Conservation (phyloP, 495 filamentous ascomycete species). For the Amorphotheca resinae region DNA sequence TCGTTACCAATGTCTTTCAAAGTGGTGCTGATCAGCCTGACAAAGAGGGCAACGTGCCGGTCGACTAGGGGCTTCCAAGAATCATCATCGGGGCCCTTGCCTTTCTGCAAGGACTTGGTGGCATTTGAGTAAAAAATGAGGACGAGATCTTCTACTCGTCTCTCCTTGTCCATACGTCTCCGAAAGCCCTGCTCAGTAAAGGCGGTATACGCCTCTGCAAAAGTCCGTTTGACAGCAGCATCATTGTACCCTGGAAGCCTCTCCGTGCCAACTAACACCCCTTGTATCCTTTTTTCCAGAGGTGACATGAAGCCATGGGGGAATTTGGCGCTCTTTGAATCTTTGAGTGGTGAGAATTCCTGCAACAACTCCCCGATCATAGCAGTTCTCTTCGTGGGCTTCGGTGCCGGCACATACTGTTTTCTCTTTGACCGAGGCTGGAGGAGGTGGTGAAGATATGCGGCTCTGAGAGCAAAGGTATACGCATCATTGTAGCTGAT, state of each 20-base stretch:
- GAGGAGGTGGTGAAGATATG: conserved; percentile 86
- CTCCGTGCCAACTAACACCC: conserved; percentile 62
- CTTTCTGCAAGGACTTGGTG: conserved; percentile 77
- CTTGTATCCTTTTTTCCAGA: conserved; percentile 62
- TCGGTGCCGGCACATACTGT: conserved; percentile 62
- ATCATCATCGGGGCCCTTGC: conserved; percentile 72
- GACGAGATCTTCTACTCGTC: conserved; percentile 79
- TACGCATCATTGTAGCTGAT: conserved; percentile 65
- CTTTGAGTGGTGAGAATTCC: conserved; percentile 58
- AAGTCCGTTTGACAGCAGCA: conserved; percentile 62
- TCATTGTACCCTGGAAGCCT: conserved; percentile 72
- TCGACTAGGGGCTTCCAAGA: conserved; percentile 89
- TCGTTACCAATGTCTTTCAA: conserved; percentile 63
- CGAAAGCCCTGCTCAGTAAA: conserved; percentile 75
- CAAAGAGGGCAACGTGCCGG: conserved; percentile 87
- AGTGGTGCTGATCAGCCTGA: conserved; percentile 70
- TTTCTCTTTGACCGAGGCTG: conserved; percentile 72
- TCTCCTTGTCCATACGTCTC: conserved; percentile 84
- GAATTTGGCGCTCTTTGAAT: conserved; percentile 62
- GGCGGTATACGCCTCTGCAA: conserved; percentile 66
- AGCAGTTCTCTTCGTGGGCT: conserved; percentile 49
- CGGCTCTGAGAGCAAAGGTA: conserved; percentile 77
- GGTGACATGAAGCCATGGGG: conserved; percentile 70
- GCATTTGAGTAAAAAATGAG: conserved; percentile 85
- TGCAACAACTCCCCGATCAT: conserved; percentile 57